Conservation (phyloP, 169 alveolate species). For the Eimeria mitis region DNA sequence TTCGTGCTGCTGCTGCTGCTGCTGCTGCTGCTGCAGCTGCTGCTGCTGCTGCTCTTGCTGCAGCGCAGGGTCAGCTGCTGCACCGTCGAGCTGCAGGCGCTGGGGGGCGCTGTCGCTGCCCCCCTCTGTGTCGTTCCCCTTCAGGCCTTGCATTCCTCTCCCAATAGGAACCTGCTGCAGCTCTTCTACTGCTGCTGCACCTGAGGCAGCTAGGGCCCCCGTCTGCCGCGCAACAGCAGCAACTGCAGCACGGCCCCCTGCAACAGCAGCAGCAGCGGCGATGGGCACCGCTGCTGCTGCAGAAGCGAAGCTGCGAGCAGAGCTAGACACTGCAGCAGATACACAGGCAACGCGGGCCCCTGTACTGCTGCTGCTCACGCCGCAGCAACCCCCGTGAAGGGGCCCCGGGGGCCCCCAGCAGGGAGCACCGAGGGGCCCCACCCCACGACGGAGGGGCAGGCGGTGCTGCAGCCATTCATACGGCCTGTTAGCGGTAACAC, state of each 20-base stretch:
- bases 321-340: background rate
- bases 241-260: slow-evolving; percentile 19
- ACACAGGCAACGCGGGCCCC: background rate
- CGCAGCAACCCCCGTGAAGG: background rate
- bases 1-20: slow-evolving; percentile 32
- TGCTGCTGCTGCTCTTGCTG: slow-evolving; percentile 2
- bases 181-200: slow-evolving; percentile 26
- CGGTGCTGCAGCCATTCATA: background rate
- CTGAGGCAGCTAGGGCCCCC: slow-evolving; percentile 40
- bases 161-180: background rate
- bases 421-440: background rate
- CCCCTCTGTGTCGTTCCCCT: background rate
- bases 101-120: background rate
- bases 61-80: no score
- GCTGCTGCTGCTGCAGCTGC: background rate
- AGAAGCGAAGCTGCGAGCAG: slow-evolving; percentile 1
- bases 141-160: background rate
- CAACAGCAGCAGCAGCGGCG: background rate
- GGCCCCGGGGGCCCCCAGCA: background rate
- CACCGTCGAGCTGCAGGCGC: no score
- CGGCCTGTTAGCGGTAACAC: background rate
- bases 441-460: background rate
- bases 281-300: slow-evolving; percentile 25
- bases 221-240: slow-evolving; percentile 58
- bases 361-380: background rate